Percentiles rank a stretch among this genome's conserved stretches.
phyloP scores from a whole-genome alignment of 2,329 filamentous ascomycete genomes.

The Elsinoe necatrix region DNA sequence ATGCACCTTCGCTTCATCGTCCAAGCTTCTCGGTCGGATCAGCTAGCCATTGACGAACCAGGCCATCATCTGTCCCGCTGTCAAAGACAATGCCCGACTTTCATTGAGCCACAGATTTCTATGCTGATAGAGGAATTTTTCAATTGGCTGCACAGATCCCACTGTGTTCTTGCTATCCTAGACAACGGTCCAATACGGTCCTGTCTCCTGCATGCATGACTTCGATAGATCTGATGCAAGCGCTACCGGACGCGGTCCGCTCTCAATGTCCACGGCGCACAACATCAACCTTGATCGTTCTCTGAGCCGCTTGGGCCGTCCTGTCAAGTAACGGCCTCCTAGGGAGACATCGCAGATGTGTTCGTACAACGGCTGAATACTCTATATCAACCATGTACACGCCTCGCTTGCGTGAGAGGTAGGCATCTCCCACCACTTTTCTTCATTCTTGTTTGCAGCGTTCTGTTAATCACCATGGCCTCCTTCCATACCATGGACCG shows the following conservation, averaged over 20 bases:
- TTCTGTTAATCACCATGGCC: conserved; percentile 8
- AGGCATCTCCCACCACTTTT: conserved; percentile 5
- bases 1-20: not conserved
- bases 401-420: not conserved
- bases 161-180: not conserved
- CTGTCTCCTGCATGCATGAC: conserved; percentile 2
- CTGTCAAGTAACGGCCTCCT: conserved; percentile 6
- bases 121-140: not conserved
- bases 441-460: conserved; percentile 1
- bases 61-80: not conserved
- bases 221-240: conserved; percentile 11
- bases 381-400: not conserved
- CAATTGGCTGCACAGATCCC: not conserved
- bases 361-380: not conserved
- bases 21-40: not conserved
- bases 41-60: not conserved
- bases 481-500: conserved; percentile 14
- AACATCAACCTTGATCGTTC: conserved; percentile 2
- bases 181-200: not conserved
- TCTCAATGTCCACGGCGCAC: not conserved
- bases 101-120: not conserved
- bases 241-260: conserved; percentile 7
- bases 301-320: not conserved
- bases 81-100: not conserved
- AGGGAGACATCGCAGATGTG: conserved; percentile 10